Conservation (phyloP, 371 early-diverging fungal genomes). For the Zychaea mexicana region DNA sequence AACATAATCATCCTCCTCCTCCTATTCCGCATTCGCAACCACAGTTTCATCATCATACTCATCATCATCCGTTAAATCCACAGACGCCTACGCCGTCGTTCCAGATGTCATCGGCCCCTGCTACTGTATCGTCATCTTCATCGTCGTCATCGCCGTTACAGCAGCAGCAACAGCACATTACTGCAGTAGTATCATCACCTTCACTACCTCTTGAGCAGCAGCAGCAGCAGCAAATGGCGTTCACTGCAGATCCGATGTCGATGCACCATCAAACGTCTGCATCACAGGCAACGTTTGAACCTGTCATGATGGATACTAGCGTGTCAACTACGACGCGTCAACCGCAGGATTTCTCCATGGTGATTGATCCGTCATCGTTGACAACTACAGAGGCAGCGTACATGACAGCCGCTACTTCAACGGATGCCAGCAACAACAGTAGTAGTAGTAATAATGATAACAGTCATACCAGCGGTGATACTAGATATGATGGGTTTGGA, state of each 20-base stretch:
- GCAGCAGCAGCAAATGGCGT: too few species aligned
- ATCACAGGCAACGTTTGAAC: background rate
- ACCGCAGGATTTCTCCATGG: conserved; percentile 6
- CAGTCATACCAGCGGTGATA: background rate
- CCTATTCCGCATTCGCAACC: background rate
- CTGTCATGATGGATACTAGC: conserved; percentile 15
- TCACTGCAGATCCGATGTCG: background rate
- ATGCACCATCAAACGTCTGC: background rate
- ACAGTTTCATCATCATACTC: too few species aligned
- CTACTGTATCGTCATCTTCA: background rate
- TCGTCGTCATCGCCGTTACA: too few species aligned
- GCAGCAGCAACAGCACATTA: background rate
- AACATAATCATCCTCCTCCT: background rate
- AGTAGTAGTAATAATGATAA: background rate
- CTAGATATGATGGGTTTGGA: conserved; percentile 11
- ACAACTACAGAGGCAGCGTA: background rate
- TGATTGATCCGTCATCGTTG: conserved; percentile 4
- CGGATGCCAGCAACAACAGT: background rate
- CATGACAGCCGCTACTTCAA: background rate
- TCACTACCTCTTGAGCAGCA: background rate
- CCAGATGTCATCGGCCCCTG: background rate
- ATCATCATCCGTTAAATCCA: background rate
- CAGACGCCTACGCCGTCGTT: background rate
- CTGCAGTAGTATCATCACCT: background rate
- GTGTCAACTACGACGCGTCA: conserved; percentile 5